phyloP scores from a whole-genome alignment of 73 alveolate species.

The Tetrahymena borealis region DNA sequence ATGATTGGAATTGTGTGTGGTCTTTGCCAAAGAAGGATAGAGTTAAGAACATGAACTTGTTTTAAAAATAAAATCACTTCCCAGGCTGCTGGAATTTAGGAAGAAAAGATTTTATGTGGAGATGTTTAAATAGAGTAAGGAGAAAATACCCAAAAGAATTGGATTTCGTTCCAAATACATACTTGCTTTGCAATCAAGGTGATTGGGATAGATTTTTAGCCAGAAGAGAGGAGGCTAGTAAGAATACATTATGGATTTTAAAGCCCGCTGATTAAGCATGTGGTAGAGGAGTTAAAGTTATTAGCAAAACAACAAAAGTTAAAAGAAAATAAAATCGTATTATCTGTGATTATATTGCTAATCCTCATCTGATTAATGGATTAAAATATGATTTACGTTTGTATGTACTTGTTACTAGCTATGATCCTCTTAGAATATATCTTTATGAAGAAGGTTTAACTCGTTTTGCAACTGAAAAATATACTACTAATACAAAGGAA shows the following conservation, averaged over 20 bases:
- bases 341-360: slow-evolving; percentile 66
- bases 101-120: slow-evolving; percentile 74
- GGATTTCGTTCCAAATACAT: slow-evolving; percentile 81
- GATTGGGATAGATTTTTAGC: slow-evolving; percentile 81
- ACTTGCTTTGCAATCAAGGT: slow-evolving; percentile 58
- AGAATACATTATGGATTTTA: slow-evolving; percentile 77
- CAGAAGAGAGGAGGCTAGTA: slow-evolving; percentile 57
- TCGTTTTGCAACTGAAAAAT: slow-evolving; percentile 88
- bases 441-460: slow-evolving; percentile 85
- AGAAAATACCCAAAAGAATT: slow-evolving; percentile 55
- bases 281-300: slow-evolving; percentile 90
- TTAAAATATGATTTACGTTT: slow-evolving; percentile 89
- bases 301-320: slow-evolving; percentile 63
- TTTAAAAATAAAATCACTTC: slow-evolving; percentile 71
- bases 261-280: slow-evolving; percentile 92
- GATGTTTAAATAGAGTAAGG: slow-evolving; percentile 52
- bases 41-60: slow-evolving; percentile 50
- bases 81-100: slow-evolving; percentile 85
- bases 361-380: slow-evolving; percentile 83
- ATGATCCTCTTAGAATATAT: slow-evolving; percentile 85
- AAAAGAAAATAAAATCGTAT: slow-evolving; percentile 37
- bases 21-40: slow-evolving; percentile 32
- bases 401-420: slow-evolving; percentile 80
- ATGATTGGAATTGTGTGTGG: slow-evolving; percentile 45
- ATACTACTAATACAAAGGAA: slow-evolving; percentile 44